Base-by-base conservation (phyloP, 179 eudicot species). In the Silene noctiflora region DNA sequence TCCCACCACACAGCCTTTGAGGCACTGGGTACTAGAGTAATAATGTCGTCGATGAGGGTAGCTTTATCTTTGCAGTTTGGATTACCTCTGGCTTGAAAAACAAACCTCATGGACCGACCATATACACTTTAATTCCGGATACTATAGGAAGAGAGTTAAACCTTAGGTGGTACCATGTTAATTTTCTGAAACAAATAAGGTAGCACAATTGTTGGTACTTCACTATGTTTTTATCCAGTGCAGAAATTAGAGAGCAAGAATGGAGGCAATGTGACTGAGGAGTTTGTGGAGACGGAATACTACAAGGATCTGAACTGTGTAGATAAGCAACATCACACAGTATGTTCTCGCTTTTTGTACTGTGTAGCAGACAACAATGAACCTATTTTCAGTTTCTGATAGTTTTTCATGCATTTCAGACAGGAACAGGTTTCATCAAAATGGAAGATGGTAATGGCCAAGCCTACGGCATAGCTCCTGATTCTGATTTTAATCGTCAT, bases 231-330 rank as follows among this genome's bases (percentile, higher is more conserved):
- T 27, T 20, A 4, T 4, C 14, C 61, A 35, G 22, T 81, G 84
- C 88, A 95, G 97, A 91, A 93, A 82, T 67, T 86, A 29, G 88
- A 73, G 42, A 80, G 80, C 75, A 78, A 69, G 73, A 61, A 61
- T 35, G 89, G 87, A 76, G 75, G 79, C 69, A 72, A 85, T 75
- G 86, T 31, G 69, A 67, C 77, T 7, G 99, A 95, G 71, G 99
- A 95, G 77, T 93, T 95, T 79, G 85, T 85, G 75, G 99, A 95
- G 88, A 95, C 99, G n/a, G 98, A 93, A 19, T 95, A 95, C 78
- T 95, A 95, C 89, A 90, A 83, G 73, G 99, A 93, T 80, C 89
- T 95, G 59, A 90, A 86, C 59, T 76, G 88, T 80, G 72, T 93
- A 24, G 98, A 89, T 83, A 95, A 93, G 82, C 90, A 86, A 62